Evolutionary conservation across 176 grass and related monocot genomes (phyloP).

Genomic region (Urochloa ruziziensis): DNA sequence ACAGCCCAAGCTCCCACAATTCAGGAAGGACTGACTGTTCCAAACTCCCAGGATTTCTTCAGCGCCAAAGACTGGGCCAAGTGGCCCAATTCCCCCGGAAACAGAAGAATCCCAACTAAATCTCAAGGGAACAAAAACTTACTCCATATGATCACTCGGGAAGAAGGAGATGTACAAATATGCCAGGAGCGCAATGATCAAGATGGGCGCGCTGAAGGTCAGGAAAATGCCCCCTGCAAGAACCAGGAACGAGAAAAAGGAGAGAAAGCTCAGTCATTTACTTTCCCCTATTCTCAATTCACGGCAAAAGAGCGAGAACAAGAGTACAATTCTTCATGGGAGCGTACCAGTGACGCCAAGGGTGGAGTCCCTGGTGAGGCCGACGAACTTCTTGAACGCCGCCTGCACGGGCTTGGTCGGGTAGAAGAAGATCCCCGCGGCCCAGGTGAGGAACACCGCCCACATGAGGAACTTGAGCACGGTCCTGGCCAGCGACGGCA

Average conservation of each 20-base stretch:
- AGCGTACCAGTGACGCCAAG: conserved; percentile 63
- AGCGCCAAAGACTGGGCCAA: not conserved
- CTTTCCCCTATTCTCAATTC: not conserved
- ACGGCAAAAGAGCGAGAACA: not conserved
- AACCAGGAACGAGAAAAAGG: not conserved
- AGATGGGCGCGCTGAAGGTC: conserved; percentile 71
- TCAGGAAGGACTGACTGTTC: not conserved
- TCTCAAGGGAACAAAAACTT: conserved; percentile 18
- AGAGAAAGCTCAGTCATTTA: not conserved
- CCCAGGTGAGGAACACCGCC: conserved; percentile 69
- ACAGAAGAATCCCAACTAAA: conserved; percentile 4
- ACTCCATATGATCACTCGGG: conserved; percentile 51
- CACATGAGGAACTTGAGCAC: conserved; percentile 80
- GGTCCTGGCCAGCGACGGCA: conserved; percentile 51
- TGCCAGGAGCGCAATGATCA: conserved; percentile 62
- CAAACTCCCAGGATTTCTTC: not conserved
- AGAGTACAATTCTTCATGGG: not conserved
- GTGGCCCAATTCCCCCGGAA: not conserved
- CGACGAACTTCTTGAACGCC: conserved; percentile 20
- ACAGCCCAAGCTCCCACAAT: not conserved
- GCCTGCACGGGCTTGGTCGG: conserved; percentile 42
- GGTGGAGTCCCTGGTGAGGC: conserved; percentile 25
- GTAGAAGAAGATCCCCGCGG: conserved; percentile 64
- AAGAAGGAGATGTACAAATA: conserved; percentile 75
- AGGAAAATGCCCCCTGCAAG: conserved; percentile 73